Base-by-base conservation (phyloP, 306 rosid species). In the Argentina anserina region DNA sequence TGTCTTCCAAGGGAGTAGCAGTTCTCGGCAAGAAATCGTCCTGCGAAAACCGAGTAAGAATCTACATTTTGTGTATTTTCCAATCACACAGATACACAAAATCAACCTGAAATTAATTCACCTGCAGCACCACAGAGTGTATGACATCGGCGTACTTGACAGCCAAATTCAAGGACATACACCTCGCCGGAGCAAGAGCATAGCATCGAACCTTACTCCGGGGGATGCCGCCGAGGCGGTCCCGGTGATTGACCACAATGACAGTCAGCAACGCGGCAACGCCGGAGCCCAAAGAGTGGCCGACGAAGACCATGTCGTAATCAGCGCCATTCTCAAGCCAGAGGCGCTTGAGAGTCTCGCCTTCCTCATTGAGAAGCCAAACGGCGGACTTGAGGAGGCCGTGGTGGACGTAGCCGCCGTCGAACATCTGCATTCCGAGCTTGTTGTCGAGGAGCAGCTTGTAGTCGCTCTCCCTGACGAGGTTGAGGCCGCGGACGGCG, bases 1-100 rank as follows among this genome's bases (percentile, higher is more conserved):
- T 91, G 67, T 93, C 98, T 81, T 91, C 97, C 79, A 93, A 82
- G 1, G 98, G 98, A 28, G 98, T 93, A 20, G 98, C 45, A 4
- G 98, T 93, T 85, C 98, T 89, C 26, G 98, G 91, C 79, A 93
- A 88, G 90, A 93, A 93, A 88, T 93, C 98, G 79, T 91, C 98
- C 98, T 93, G 18, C 50, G 28, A 70, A 52, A n/a, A n/a, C n/a
- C n/a, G n/a, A n/a, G n/a, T n/a, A n/a, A n/a, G n/a, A n/a, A n/a
- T n/a, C n/a, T n/a, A n/a, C n/a, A n/a, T n/a, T n/a, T n/a, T n/a
- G n/a, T n/a, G n/a, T n/a, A n/a, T n/a, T 0, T 9, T 9, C 33
- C 9, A 49, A 34, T 34, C 23, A 46, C 23, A 20, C 28, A 67
- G 42, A n/a, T n/a, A n/a, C n/a, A 20, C 12, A 34, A 2, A 34